These are phyloP conservation scores for Amaranthus hypochondriacus DNA, from an alignment of 148 eudicot species.

Conservation along the genomic window DNA sequence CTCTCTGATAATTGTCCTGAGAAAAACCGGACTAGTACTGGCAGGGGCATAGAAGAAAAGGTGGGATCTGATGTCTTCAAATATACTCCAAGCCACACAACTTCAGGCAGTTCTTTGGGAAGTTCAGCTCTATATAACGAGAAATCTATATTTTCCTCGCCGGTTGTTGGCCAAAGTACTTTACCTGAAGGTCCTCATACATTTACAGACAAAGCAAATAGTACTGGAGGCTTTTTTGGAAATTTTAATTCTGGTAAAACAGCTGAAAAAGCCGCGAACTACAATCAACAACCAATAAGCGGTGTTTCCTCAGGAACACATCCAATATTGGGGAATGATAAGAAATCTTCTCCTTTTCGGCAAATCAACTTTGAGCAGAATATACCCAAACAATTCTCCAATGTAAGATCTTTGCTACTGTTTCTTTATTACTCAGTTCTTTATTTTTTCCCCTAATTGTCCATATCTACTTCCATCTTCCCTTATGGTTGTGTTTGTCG, in stretches of 20 bases:
- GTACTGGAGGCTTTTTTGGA: slow-evolving; percentile 26
- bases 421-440: neutral
- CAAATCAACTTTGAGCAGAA: slow-evolving; percentile 39
- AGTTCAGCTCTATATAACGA: slow-evolving; percentile 22
- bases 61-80: slow-evolving; percentile 24
- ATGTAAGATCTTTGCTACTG: slow-evolving; percentile 38
- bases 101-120: slow-evolving; percentile 22
- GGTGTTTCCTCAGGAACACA: slow-evolving; percentile 22
- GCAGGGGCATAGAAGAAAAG: slow-evolving; percentile 16
- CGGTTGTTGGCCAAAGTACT: slow-evolving; percentile 20
- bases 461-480: neutral
- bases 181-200: slow-evolving; percentile 9
- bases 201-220: slow-evolving; percentile 10
- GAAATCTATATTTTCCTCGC: slow-evolving; percentile 21
- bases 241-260: slow-evolving; percentile 28
- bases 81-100: slow-evolving; percentile 10
- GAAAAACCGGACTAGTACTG: slow-evolving; percentile 19
- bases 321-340: slow-evolving; percentile 30
- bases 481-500: neutral
- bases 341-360: slow-evolving; percentile 33
- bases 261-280: slow-evolving; percentile 16
- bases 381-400: slow-evolving; percentile 52
- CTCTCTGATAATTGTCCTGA: slow-evolving; percentile 25
- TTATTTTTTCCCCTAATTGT: neutral
- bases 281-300: slow-evolving; percentile 26